A percentile compares a stretch with the other conserved stretches of the same genome.
These are phyloP conservation scores for Hibiscus syriacus DNA, from an alignment of 345 rosid species.

Conservation along the genomic window DNA sequence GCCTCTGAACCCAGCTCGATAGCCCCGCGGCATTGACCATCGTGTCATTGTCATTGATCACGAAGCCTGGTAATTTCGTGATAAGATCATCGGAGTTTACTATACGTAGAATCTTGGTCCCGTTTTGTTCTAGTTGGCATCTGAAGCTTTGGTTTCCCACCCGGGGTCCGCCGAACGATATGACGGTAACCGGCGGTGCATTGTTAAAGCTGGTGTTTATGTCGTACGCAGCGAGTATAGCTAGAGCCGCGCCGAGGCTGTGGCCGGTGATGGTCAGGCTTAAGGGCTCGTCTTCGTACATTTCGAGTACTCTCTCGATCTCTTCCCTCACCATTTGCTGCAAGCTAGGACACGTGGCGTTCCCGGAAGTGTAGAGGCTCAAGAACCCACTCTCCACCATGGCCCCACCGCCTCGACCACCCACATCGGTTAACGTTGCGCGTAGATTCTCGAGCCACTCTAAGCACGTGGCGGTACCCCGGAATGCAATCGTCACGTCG, in stretches of 20 bases:
- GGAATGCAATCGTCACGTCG: constrained; percentile 64
- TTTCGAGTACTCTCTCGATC: constrained; percentile 37
- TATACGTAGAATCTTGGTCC: constrained; percentile 62
- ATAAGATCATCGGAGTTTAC: constrained; percentile 81
- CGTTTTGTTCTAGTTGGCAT: constrained; percentile 49
- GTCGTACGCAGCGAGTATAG: constrained; percentile 66
- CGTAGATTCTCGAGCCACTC: constrained; percentile 94
- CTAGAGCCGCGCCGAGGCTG: constrained; percentile 87
- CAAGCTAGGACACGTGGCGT: constrained; percentile 33
- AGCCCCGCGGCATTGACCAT: constrained; percentile 13
- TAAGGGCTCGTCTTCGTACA: constrained; percentile 62
- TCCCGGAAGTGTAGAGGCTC: constrained; percentile 64
- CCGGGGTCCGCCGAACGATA: constrained; percentile 91
- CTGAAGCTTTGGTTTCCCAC: constrained; percentile 73
- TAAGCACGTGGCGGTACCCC: constrained; percentile 86
- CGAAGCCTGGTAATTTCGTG: constrained; percentile 86
- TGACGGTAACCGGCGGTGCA: constrained; percentile 61
- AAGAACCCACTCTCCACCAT: constrained; percentile 92
- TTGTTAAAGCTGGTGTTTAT: constrained; percentile 40
- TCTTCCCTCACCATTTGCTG: constrained; percentile 57
- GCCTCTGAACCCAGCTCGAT: constrained; percentile 52
- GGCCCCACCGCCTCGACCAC: constrained; percentile 25
- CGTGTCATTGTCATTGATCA: constrained; percentile 29
- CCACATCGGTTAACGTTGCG: constrained; percentile 52
- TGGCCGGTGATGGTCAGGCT: constrained; percentile 89